Base-by-base conservation (phyloP, 352 stramenopile species). In the Phytophthora rubi region DNA sequence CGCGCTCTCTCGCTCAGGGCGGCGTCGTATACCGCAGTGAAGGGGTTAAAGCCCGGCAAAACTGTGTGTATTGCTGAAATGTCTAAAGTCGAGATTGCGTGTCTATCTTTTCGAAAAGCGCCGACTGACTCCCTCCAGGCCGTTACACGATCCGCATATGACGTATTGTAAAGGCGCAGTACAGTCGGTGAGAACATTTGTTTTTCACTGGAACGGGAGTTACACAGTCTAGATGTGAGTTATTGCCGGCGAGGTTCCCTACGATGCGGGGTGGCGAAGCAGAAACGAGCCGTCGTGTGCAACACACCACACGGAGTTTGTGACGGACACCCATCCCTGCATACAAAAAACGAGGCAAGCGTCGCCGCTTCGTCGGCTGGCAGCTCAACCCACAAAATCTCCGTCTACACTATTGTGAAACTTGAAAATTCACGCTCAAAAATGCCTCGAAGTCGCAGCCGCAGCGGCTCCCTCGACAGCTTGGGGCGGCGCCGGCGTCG, bases 381-480 rank as follows among this genome's bases (percentile, higher is more conserved):
- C 23, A 26, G 23, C 23, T 1, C 23, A 26, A 26, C 23, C 23
- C 23, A 26, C 23, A 26, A 26, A 26, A 26, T 26, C 23, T 26
- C 23, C 23, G 23, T 26, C 23, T 26, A 26, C 23, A 26, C 23
- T 26, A 26, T 3, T 26, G 35, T 49, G 16, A 51, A 60, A 49
- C 18, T 26, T 35, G 3, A 42, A 39, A 42, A 44, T 39, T 53
- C 47, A 35, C 4, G 18, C 18, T 21, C 18, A 49, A 68, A 68
- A 52, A 76, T 76, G 68, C 62, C 58, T 47, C 73, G 61, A 53
- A 79, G 68, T 48, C 83, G 83, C 12, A 86, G 81, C 52, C 79
- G 84, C 33, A 92, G 86, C 61, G 64, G 59, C 21, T 94, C 86
- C 21, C 56, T 91, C 28, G 86, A 94, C 74, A 91, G 80, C 61